Evolutionary conservation across 2,329 filamentous ascomycete species (phyloP), one percentile per base, ranked within the genome.

Genomic region (Phialophora tarda): DNA sequence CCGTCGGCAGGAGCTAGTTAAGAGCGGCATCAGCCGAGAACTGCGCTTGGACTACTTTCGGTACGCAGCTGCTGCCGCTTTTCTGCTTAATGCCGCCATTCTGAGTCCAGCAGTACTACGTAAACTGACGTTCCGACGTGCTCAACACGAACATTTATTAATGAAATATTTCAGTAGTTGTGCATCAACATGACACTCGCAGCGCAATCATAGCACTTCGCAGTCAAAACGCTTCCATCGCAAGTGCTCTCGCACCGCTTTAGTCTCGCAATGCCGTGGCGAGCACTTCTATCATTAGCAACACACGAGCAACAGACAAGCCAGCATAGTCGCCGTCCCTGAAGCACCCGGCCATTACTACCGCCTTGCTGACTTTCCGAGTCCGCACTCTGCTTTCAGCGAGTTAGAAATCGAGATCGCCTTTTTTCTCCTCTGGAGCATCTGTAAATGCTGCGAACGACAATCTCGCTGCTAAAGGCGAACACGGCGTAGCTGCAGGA

Each of bases 391-490:
- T 17, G 21, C 23, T 14, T 17, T 51, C 8, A 5, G 6, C 48
- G 21, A 26, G 7, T 26, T 21, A 23, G 17, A 26, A 24, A 51
- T 11, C 24, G 17, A 44, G 4, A 8, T 12, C 21, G 8, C 14
- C 12, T 12, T 51, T 12, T 17, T 14, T 5, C 48, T 10, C 14
- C 7, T 59, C 41, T 32, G 47, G 28, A 26, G n/a, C 32, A 21
- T 8, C 53, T 23, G 38, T 26, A 5, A 65, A 59, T 6, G 34
- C 58, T 14, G 58, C 57, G n/a, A 65, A 65, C 17, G 63, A 65
- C 21, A 65, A 57, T 26, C 58, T 65, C n/a, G 26, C 32, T 11
- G n/a, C 38, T 5, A 41, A 30, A 24, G 26, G 21, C 24, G 24
- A 21, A 24, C 26, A 3, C 38, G 17, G n/a, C 12, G 1, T 24